Evolutionary conservation across 192 early-diverging fungal species (phyloP).

Genomic region (Phlyctochytrium planicorne): DNA sequence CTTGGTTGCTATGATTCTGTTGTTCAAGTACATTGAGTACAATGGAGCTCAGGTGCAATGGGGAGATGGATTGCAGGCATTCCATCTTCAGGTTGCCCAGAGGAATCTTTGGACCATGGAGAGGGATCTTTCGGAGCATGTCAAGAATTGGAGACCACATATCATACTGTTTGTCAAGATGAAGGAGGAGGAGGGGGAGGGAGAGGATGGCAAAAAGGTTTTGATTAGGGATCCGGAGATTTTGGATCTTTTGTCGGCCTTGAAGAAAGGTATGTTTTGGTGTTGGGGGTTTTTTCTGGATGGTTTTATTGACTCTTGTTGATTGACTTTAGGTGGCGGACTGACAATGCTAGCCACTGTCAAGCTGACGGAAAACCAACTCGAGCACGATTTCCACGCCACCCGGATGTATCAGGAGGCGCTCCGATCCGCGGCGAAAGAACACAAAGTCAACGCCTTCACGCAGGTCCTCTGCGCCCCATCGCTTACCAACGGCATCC

Average conservation of each 20-base stretch:
- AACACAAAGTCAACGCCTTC: constrained; percentile 17
- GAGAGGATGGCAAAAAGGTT: constrained; percentile 2
- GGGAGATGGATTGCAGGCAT: constrained; percentile 11
- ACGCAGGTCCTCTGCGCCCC: constrained; percentile 14
- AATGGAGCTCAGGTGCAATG: constrained; percentile 24
- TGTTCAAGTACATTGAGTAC: constrained; percentile 18
- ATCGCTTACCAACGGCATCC: constrained; percentile 10
- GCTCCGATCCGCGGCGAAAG: neutral
- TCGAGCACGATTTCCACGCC: neutral
- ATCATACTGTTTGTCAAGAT: constrained; percentile 15
- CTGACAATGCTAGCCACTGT: neutral
- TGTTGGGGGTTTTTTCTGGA: no score
- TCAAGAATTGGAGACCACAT: constrained; percentile 27
- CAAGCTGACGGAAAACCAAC: neutral
- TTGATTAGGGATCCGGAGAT: neutral
- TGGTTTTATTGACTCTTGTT: no score
- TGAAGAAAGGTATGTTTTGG: constrained; percentile 25
- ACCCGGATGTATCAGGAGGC: neutral
- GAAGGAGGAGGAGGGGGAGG: constrained; percentile 12
- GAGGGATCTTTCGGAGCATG: constrained; percentile 1
- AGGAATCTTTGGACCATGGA: constrained; percentile 25
- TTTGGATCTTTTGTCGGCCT: constrained; percentile 21
- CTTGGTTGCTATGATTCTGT: constrained; percentile 4
- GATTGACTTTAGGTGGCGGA: constrained; percentile 7
- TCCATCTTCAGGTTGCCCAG: constrained; percentile 22